phyloP scores from a whole-genome alignment of 2,329 filamentous ascomycete genomes.

The Penicillium verrucosum region DNA sequence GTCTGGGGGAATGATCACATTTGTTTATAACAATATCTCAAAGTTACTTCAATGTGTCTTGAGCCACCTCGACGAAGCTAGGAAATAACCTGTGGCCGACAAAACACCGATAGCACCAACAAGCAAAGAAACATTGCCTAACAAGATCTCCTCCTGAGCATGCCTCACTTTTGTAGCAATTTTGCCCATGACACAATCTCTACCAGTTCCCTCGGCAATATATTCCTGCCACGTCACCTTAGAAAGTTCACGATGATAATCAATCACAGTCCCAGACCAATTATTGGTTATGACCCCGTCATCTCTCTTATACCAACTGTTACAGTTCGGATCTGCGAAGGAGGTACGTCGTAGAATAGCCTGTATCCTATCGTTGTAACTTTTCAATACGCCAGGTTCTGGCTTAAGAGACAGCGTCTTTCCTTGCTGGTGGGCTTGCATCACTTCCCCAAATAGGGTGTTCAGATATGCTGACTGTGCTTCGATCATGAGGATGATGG shows the following conservation, averaged over 20 bases:
- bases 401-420: constrained; percentile 48
- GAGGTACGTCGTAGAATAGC: constrained; percentile 41
- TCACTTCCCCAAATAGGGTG: constrained; percentile 48
- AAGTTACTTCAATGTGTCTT: not conserved
- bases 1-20: not conserved
- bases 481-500: constrained; percentile 62
- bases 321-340: constrained; percentile 56
- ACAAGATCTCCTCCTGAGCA: constrained; percentile 36
- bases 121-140: constrained; percentile 47
- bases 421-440: constrained; percentile 44
- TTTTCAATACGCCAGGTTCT: constrained; percentile 36
- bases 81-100: constrained; percentile 50
- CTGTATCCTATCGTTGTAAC: constrained; percentile 50
- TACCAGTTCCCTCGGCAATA: constrained; percentile 25
- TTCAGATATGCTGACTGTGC: constrained; percentile 56
- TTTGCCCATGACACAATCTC: constrained; percentile 22
- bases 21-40: not conserved
- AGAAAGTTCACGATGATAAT: constrained; percentile 50
- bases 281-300: constrained; percentile 57
- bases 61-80: constrained; percentile 1
- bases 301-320: constrained; percentile 56
- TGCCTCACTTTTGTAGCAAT: constrained; percentile 28
- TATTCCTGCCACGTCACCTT: constrained; percentile 35
- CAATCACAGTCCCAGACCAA: constrained; percentile 53
- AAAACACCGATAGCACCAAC: constrained; percentile 68